phyloP scores from a whole-genome alignment of 1,284 basidiomycete species.

The Violaceomyces palustris region DNA sequence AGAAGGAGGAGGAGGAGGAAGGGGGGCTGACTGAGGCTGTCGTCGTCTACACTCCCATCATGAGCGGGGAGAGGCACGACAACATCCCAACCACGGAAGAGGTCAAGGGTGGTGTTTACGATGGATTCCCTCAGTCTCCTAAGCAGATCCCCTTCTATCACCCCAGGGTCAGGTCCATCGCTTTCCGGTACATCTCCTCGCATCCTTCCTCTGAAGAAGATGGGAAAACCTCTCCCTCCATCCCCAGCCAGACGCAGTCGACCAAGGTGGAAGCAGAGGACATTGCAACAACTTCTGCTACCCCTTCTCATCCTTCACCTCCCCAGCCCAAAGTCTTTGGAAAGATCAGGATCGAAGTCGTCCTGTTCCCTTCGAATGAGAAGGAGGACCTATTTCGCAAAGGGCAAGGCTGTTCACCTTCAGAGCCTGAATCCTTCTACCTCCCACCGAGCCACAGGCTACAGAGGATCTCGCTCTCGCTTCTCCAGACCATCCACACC shows the following conservation, averaged over 20 bases:
- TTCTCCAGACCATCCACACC: conserved; percentile 76
- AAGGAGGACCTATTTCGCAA: too few species aligned
- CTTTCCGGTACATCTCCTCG: conserved; percentile 25
- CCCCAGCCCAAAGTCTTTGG: too few species aligned
- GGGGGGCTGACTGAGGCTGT: too few species aligned
- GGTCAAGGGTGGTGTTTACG: neutral
- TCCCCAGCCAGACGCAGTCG: too few species aligned
- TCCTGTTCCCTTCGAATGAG: conserved; percentile 13
- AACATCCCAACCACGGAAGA: neutral
- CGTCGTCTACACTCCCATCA: conserved; percentile 23
- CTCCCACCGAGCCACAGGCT: conserved; percentile 58
- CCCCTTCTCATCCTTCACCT: too few species aligned
- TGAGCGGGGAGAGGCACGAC: neutral
- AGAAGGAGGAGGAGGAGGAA: conserved; percentile 6
- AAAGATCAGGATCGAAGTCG: conserved; percentile 6
- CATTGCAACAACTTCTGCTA: too few species aligned
- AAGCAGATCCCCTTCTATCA: conserved; percentile 46
- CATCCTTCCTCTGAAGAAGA: neutral
- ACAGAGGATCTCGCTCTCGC: conserved; percentile 70
- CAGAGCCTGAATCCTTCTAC: too few species aligned
- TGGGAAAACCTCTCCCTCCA: neutral
- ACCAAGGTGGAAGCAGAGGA: too few species aligned
- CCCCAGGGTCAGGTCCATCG: conserved; percentile 42
- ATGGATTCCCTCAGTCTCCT: conserved; percentile 5
- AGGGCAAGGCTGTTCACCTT: too few species aligned